Conservation (phyloP, 495 filamentous ascomycete genomes). For the Xylaria curta region DNA sequence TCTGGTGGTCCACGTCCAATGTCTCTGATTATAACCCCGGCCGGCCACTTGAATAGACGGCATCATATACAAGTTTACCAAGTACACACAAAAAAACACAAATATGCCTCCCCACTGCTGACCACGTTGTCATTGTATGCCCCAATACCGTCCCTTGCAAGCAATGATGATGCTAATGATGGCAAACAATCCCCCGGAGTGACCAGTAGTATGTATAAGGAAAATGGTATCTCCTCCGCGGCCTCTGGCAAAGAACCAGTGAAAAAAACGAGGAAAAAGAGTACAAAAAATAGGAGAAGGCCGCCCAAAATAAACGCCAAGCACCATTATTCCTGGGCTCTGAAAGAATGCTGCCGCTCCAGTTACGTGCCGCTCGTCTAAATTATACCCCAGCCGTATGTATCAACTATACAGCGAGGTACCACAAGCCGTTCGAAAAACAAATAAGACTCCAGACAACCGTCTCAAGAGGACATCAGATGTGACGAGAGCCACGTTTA, state of each 20-base stretch:
- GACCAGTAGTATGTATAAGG: conserved; percentile 1
- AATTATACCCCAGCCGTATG: not conserved
- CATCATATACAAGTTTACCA: conserved; percentile 21
- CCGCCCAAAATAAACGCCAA: conserved; percentile 18
- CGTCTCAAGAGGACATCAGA: not conserved
- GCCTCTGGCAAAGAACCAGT: conserved; percentile 21
- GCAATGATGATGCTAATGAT: conserved; percentile 10
- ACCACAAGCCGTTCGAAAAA: not conserved
- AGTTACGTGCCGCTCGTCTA: not conserved
- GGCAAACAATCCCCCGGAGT: not conserved
- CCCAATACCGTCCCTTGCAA: not conserved
- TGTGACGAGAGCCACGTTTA: not conserved
- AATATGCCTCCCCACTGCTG: conserved; percentile 13
- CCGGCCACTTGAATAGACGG: conserved; percentile 2
- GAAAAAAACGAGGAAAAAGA: conserved; percentile 1
- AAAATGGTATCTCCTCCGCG: conserved; percentile 48
- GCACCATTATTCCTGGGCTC: not conserved
- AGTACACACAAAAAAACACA: conserved; percentile 20
- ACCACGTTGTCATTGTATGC: conserved; percentile 8
- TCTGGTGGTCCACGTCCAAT: not conserved
- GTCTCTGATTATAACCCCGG: conserved; percentile 2
- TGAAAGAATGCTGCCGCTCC: conserved; percentile 23
- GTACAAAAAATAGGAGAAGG: conserved; percentile 21
- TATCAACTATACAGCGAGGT: not conserved
- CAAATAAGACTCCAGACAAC: not conserved